These are phyloP conservation scores for Fusarium buxicola DNA, from an alignment of 2,329 filamentous ascomycete species.

Conservation along the genomic window DNA sequence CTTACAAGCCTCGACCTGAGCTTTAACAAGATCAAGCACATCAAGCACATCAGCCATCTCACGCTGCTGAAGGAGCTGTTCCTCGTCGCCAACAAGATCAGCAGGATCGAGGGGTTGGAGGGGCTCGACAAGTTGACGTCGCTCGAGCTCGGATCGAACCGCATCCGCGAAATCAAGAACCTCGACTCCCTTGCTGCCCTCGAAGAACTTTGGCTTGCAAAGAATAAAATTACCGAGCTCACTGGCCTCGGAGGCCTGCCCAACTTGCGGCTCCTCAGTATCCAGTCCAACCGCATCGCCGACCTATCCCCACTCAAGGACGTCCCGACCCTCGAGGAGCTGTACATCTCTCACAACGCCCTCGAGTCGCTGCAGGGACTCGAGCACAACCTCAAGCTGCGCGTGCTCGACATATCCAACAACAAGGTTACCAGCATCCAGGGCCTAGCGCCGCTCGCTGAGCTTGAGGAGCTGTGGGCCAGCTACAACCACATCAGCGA, in stretches of 20 bases:
- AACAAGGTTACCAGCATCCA: slow-evolving; percentile 83
- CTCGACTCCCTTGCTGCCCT: slow-evolving; percentile 80
- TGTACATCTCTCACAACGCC: slow-evolving; percentile 97
- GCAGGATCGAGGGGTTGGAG: slow-evolving; percentile 85
- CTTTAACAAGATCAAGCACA: slow-evolving; percentile 99
- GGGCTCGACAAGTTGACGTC: slow-evolving; percentile 80
- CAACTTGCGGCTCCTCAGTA: slow-evolving; percentile 87
- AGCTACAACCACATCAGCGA: slow-evolving; percentile 86
- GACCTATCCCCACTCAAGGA: slow-evolving; percentile 80
- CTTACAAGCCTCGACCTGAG: slow-evolving; percentile 88
- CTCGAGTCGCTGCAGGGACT: slow-evolving; percentile 82
- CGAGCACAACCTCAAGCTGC: slow-evolving; percentile 73
- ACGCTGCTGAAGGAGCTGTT: slow-evolving; percentile 84
- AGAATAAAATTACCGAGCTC: slow-evolving; percentile 94
- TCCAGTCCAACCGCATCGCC: slow-evolving; percentile 93
- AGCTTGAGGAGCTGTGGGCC: slow-evolving; percentile 93
- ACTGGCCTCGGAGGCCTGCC: slow-evolving; percentile 79
- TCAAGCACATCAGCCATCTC: slow-evolving; percentile 87
- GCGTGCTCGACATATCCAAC: slow-evolving; percentile 87
- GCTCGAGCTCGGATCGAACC: slow-evolving; percentile 91
- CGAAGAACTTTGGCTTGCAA: slow-evolving; percentile 93
- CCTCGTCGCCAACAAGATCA: slow-evolving; percentile 95
- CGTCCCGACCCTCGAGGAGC: slow-evolving; percentile 83
- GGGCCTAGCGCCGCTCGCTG: slow-evolving; percentile 74
- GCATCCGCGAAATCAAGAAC: slow-evolving; percentile 89